These are phyloP conservation scores for Halophytophthora batemanensis DNA, from an alignment of 352 stramenopile genomes.

Conservation along the genomic window DNA sequence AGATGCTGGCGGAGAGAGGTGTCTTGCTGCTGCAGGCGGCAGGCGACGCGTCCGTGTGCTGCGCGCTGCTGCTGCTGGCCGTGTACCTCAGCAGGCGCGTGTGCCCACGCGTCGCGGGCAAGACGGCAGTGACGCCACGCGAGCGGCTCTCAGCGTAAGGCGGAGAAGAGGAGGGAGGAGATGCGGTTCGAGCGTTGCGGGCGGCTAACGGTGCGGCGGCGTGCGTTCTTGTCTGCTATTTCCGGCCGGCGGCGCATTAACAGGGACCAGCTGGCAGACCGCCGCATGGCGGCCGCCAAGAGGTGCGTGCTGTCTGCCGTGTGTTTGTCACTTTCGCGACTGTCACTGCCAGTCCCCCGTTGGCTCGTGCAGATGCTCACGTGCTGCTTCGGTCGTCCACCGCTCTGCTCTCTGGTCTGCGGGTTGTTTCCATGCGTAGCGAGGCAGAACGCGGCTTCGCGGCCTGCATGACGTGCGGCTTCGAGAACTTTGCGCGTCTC, in stretches of 20 bases:
- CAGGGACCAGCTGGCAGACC: constrained; percentile 25
- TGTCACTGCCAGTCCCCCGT: too few relatives aligned
- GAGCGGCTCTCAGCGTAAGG: constrained; percentile 22
- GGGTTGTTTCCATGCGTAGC: constrained; percentile 12
- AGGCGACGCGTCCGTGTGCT: constrained; percentile 21
- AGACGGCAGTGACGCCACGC: background rate
- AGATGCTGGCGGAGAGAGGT: constrained; percentile 1
- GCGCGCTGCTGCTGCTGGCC: constrained; percentile 22
- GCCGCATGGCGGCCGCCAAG: constrained; percentile 15
- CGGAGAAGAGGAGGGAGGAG: background rate
- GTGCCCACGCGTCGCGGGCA: background rate
- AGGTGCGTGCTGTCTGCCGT: constrained; percentile 6
- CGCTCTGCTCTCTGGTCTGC: constrained; percentile 2
- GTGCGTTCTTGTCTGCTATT: too few relatives aligned
- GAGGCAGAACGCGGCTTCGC: constrained; percentile 37
- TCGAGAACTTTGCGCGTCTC: constrained; percentile 47
- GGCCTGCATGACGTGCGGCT: constrained; percentile 38
- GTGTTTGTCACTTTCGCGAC: too few relatives aligned
- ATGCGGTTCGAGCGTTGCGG: too few relatives aligned
- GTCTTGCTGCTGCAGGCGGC: constrained; percentile 9
- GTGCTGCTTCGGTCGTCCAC: background rate
- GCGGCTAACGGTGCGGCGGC: too few relatives aligned
- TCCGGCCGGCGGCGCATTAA: background rate
- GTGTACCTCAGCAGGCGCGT: constrained; percentile 14
- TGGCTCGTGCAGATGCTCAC: too few relatives aligned